A percentile compares a stretch with the other conserved stretches of the same genome.
phyloP scores from a whole-genome alignment of 2,329 filamentous ascomycete species.

The Amauroascus niger region DNA sequence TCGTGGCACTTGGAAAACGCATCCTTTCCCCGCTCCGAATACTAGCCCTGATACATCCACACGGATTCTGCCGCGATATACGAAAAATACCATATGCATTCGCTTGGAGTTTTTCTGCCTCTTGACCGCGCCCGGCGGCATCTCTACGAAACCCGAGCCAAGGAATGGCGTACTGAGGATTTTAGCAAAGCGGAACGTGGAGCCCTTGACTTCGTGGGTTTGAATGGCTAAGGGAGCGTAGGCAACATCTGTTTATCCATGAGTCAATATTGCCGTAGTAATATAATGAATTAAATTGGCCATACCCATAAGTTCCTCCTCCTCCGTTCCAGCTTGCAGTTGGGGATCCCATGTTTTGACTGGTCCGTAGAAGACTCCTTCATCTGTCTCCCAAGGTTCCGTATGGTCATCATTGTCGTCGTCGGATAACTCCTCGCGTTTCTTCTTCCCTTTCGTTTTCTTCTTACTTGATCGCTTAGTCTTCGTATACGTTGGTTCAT shows the following conservation, averaged over 20 bases:
- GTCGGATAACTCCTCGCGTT: constrained; percentile 31
- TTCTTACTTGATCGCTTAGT: constrained; percentile 32
- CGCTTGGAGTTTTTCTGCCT: constrained; percentile 82
- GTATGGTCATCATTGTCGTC: constrained; percentile 32
- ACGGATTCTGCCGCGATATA: constrained; percentile 69
- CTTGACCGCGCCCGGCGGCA: constrained; percentile 75
- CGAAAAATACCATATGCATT: constrained; percentile 97
- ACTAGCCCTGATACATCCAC: constrained; percentile 52
- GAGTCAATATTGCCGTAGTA: constrained; percentile 14
- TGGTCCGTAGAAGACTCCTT: constrained; percentile 33
- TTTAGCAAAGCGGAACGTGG: constrained; percentile 80
- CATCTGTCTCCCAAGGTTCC: constrained; percentile 39
- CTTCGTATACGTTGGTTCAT: constrained; percentile 32
- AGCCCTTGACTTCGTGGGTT: constrained; percentile 50
- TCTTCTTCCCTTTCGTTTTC: constrained; percentile 30
- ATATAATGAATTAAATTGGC: not conserved
- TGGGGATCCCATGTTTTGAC: constrained; percentile 37
- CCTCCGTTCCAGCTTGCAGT: constrained; percentile 29
- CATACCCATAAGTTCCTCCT: constrained; percentile 36
- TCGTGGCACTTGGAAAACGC: constrained; percentile 89
- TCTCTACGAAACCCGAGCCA: constrained; percentile 78
- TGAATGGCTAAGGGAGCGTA: constrained; percentile 50
- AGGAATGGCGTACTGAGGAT: constrained; percentile 77
- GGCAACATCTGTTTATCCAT: constrained; percentile 45
- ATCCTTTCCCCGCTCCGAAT: constrained; percentile 78